These are phyloP conservation scores for Pseudocercospora pini-densiflorae DNA, from an alignment of 2,329 filamentous ascomycete species.

Conservation along the genomic window DNA sequence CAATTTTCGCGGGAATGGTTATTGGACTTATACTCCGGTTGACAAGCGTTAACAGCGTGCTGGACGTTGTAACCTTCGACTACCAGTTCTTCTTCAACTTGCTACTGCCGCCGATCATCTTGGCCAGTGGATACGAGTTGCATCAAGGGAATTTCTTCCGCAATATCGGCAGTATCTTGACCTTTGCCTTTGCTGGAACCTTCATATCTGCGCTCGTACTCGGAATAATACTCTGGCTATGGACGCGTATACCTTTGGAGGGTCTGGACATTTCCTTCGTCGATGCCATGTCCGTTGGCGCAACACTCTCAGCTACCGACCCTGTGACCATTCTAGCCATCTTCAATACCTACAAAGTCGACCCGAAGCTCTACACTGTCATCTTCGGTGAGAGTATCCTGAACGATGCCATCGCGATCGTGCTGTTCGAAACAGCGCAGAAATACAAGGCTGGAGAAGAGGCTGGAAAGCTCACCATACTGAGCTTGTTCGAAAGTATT, in stretches of 20 bases:
- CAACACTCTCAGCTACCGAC: slow-evolving; percentile 94
- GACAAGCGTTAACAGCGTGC: slow-evolving; percentile 79
- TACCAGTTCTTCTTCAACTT: slow-evolving; percentile 99
- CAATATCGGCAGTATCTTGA: slow-evolving; percentile 95
- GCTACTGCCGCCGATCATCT: slow-evolving; percentile 95
- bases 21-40: slow-evolving; percentile 88
- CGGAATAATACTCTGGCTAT: slow-evolving; percentile 84
- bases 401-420: slow-evolving; percentile 98
- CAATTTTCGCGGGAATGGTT: slow-evolving; percentile 97
- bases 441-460: slow-evolving; percentile 79
- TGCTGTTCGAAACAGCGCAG: slow-evolving; percentile 97
- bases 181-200: slow-evolving; percentile 95
- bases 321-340: slow-evolving; percentile 98
- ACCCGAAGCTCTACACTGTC: slow-evolving; percentile 96
- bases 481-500: slow-evolving; percentile 87
- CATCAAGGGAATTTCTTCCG: slow-evolving; percentile 99
- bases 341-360: slow-evolving; percentile 99
- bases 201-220: slow-evolving; percentile 97
- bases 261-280: slow-evolving; percentile 87
- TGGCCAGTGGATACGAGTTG: slow-evolving; percentile 94
- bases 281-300: slow-evolving; percentile 94
- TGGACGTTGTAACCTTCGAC: slow-evolving; percentile 92
- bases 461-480: slow-evolving; percentile 71
- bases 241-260: slow-evolving; percentile 84
- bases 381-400: slow-evolving; percentile 99